Base-by-base conservation (phyloP, 805 yeast genomes). In the Ascoidea tarda region DNA sequence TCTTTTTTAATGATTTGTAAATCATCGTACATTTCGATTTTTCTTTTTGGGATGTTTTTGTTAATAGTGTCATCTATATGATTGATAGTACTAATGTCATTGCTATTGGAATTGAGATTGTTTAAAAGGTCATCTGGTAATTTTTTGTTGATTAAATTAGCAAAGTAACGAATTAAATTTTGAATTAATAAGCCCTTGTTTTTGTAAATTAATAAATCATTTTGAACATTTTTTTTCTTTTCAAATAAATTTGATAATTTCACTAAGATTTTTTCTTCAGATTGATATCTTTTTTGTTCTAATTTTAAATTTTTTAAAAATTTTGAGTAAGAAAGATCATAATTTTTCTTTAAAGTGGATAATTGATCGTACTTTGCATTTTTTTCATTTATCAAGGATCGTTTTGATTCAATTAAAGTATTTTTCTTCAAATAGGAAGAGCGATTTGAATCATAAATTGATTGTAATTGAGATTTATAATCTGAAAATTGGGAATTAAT, bases 51-150 rank as follows among this genome's bases (percentile, higher is more conserved):
- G 28, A 21, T 21, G 28, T 21, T 57, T 42, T 59, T 57, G 16
- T 58, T 57, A 6, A 62, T 59, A 50, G 60, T 50, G 46, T 57
- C 54, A 42, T 54, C 55, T 49, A 47, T 50, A 58, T 54, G 54
- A 60, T 63, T 54, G 38, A 63, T 52, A 33, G 67, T 49, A 47
- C 58, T 61, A 51, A 63, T 63, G 32, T 68, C 70, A 51, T 84
- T 80, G 66, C 77, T 79, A 62, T 80, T 87, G 68, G 78, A 81
- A 49, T 82, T 64, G 59, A 95, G 93, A 64, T 89, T 96, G 4
- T 48, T 47, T 12, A 44, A n/a, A 32, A 56, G 49, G 6, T 16
- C 50, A n/a, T 52, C 51, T 16, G 57, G 58, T 33, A 56, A 52
- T 33, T 47, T 50, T 33, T 50, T 32, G 44, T 48, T 48, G 16